These are phyloP conservation scores for Imleria badia DNA, from an alignment of 768 basidiomycete genomes.

Conservation along the genomic window DNA sequence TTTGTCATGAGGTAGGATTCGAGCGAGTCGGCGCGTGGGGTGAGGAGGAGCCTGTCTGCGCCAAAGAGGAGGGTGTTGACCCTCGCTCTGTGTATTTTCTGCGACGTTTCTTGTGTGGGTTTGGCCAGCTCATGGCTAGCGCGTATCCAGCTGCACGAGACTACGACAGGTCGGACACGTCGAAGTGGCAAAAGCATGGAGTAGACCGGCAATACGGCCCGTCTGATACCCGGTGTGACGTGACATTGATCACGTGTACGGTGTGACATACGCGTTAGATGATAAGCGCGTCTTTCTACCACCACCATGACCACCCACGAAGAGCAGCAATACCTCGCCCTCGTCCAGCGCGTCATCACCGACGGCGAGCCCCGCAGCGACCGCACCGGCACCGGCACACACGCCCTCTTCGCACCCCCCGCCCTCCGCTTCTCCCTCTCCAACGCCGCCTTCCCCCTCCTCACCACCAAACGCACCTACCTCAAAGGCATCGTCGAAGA, in stretches of 20 bases:
- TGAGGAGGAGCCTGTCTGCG: constrained; percentile 29
- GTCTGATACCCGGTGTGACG: constrained; percentile 4
- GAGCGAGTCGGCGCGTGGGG: constrained; percentile 19
- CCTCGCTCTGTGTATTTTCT: constrained; percentile 20
- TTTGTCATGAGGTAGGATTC: constrained; percentile 21
- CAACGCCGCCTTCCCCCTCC: constrained; percentile 72
- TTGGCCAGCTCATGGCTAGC: not conserved
- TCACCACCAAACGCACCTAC: constrained; percentile 96
- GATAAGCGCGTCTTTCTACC: constrained; percentile 8
- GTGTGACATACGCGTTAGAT: constrained; percentile 8
- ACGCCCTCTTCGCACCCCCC: constrained; percentile 90
- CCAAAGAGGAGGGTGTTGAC: constrained; percentile 27
- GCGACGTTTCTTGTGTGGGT: not conserved
- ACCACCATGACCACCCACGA: constrained; percentile 52
- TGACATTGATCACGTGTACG: constrained; percentile 14
- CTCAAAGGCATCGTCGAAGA: constrained; percentile 90
- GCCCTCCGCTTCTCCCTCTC: constrained; percentile 86
- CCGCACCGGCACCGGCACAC: constrained; percentile 92
- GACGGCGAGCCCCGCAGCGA: constrained; percentile 81
- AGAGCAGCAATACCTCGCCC: constrained; percentile 85
- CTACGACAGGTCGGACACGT: constrained; percentile 5
- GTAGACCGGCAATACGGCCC: not conserved
- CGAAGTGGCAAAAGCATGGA: constrained; percentile 9
- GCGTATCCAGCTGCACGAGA: constrained; percentile 2
- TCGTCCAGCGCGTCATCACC: constrained; percentile 75